These are phyloP conservation scores for Trichosporon coremiiforme DNA, from an alignment of 1,284 basidiomycete genomes.

Conservation along the genomic window DNA sequence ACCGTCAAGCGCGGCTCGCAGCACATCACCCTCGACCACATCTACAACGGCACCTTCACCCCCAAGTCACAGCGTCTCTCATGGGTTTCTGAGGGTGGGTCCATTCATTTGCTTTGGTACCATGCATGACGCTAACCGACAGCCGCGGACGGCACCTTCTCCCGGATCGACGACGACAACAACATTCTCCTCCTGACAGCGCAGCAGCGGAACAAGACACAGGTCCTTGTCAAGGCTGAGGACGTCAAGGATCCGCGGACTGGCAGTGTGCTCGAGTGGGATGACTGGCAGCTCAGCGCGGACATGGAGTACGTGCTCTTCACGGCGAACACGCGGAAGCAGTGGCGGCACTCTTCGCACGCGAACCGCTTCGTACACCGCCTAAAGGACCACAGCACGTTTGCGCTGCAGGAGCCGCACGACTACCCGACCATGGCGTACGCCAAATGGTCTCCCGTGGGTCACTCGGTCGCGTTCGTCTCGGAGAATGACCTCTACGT, in stretches of 20 bases:
- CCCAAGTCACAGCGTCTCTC: constrained; percentile 61
- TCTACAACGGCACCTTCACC: constrained; percentile 84
- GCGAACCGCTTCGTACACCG: constrained; percentile 85
- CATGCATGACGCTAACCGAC: constrained; percentile 23
- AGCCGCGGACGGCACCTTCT: constrained; percentile 91
- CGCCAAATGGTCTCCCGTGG: constrained; percentile 82
- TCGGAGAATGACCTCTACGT: constrained; percentile 80
- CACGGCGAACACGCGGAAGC: constrained; percentile 73
- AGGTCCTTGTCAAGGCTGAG: constrained; percentile 43
- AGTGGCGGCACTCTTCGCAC: constrained; percentile 89
- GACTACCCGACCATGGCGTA: constrained; percentile 66
- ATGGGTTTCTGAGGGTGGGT: constrained; percentile 85
- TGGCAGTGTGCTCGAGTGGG: constrained; percentile 62
- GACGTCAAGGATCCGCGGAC: constrained; percentile 45
- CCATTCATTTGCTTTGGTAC: neutral
- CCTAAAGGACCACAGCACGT: constrained; percentile 66
- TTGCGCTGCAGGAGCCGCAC: constrained; percentile 65
- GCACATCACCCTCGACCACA: constrained; percentile 79
- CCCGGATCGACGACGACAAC: constrained; percentile 62
- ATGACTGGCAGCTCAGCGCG: constrained; percentile 75
- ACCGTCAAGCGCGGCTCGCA: constrained; percentile 61
- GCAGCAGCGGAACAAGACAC: constrained; percentile 58
- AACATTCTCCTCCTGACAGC: constrained; percentile 76
- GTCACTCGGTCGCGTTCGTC: constrained; percentile 78
- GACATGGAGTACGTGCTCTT: constrained; percentile 85